Evolutionary conservation across 2,329 filamentous ascomycete genomes (phyloP).

Genomic region (Clonostachys rhizophaga): DNA sequence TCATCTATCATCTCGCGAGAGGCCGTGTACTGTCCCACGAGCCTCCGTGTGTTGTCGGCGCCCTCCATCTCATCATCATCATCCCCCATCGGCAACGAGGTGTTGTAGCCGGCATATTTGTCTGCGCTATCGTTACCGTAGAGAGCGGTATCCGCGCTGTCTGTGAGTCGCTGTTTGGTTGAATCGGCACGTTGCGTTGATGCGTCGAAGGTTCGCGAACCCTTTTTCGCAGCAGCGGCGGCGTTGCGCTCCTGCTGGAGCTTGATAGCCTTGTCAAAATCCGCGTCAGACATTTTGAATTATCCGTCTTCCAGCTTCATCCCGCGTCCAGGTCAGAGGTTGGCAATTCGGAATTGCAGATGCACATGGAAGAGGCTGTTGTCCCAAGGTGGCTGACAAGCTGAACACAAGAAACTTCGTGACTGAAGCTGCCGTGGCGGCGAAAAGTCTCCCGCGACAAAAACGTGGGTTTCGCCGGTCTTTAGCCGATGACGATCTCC

Average conservation of each 20-base stretch:
- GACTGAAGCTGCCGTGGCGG: slow-evolving; percentile 13
- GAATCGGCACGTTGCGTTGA: slow-evolving; percentile 80
- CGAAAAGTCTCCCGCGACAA: slow-evolving; percentile 18
- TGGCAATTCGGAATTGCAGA: slow-evolving; percentile 22
- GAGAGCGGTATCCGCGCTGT: slow-evolving; percentile 81
- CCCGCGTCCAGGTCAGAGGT: slow-evolving; percentile 33
- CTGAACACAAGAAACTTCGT: slow-evolving; percentile 11
- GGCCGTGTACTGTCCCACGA: slow-evolving; percentile 95
- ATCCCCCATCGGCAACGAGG: slow-evolving; percentile 76
- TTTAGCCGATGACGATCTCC: slow-evolving; percentile 24
- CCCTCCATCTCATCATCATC: slow-evolving; percentile 76
- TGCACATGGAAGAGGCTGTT: slow-evolving; percentile 22
- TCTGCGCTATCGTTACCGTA: slow-evolving; percentile 76
- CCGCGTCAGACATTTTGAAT: slow-evolving; percentile 65
- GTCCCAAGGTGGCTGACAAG: slow-evolving; percentile 7
- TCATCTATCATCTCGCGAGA: slow-evolving; percentile 90
- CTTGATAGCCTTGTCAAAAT: slow-evolving; percentile 83
- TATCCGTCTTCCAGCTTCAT: slow-evolving; percentile 28
- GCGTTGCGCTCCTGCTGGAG: slow-evolving; percentile 92
- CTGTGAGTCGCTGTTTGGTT: slow-evolving; percentile 87
- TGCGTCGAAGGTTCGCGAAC: slow-evolving; percentile 72
- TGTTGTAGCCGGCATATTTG: slow-evolving; percentile 86
- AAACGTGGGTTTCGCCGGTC: no score
- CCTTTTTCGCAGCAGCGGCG: slow-evolving; percentile 72
- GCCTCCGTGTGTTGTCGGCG: slow-evolving; percentile 65